Evolutionary conservation across 331 rosid species (phyloP).

Genomic region (Pyracantha coccinea): DNA sequence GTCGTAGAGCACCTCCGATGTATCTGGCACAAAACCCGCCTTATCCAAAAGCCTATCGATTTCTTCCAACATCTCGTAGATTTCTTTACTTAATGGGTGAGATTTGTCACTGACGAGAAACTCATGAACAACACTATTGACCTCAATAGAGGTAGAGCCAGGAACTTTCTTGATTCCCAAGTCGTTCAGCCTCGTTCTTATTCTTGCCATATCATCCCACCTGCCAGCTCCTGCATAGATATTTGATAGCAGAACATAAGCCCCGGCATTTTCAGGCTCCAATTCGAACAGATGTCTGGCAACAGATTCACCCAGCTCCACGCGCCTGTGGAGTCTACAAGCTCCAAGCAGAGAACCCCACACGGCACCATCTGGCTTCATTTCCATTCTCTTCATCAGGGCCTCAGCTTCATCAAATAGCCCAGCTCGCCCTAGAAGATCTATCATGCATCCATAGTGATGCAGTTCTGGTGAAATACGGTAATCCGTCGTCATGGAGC

Average conservation of each 20-base stretch:
- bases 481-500: constrained; percentile 45
- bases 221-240: constrained; percentile 68
- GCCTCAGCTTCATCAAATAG: constrained; percentile 42
- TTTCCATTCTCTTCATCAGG: constrained; percentile 47
- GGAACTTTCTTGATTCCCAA: constrained; percentile 83
- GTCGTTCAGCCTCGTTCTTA: constrained; percentile 62
- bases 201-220: constrained; percentile 80
- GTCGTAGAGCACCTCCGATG: constrained; percentile 74
- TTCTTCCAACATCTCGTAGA: constrained; percentile 54
- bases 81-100: constrained; percentile 47
- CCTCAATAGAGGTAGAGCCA: constrained; percentile 69
- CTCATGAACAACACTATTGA: constrained; percentile 71
- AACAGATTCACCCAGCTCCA: constrained; percentile 54
- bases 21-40: constrained; percentile 57
- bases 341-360: constrained; percentile 90
- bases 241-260: constrained; percentile 67
- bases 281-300: constrained; percentile 53
- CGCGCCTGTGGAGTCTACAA: constrained; percentile 49
- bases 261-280: constrained; percentile 67
- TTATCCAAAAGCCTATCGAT: constrained; percentile 48
- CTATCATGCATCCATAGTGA: constrained; percentile 79
- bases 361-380: constrained; percentile 78
- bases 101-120: constrained; percentile 70
- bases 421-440: constrained; percentile 63
- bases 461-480: constrained; percentile 49